Conservation (phyloP, 768 basidiomycete genomes). For the Leccinum variicolor region DNA sequence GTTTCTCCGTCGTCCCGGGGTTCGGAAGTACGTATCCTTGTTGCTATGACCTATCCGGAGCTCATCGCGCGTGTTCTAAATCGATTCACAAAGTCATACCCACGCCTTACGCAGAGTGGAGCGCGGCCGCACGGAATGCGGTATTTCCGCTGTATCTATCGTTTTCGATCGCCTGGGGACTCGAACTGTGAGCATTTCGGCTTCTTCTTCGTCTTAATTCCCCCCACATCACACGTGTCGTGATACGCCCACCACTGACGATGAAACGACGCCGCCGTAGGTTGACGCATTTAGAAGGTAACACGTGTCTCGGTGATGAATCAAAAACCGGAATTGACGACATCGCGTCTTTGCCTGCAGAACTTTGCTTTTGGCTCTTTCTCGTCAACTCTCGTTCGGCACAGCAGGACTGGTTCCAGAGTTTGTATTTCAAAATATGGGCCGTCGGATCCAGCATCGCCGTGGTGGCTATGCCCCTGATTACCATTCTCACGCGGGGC, state of each 20-base stretch:
- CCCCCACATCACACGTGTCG: background rate
- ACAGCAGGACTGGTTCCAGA: constrained; percentile 76
- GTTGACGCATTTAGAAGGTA: constrained; percentile 80
- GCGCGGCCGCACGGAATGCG: constrained; percentile 37
- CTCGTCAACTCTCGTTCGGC: constrained; percentile 61
- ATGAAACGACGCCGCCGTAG: constrained; percentile 33
- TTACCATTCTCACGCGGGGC: constrained; percentile 59
- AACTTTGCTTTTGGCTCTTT: constrained; percentile 87
- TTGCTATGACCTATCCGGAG: background rate
- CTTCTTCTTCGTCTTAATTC: background rate
- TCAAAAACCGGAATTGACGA: background rate
- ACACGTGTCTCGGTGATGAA: background rate
- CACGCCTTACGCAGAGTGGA: constrained; percentile 62
- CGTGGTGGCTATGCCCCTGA: constrained; percentile 63
- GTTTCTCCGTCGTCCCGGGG: constrained; percentile 46
- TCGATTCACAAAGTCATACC: constrained; percentile 44
- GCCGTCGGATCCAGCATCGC: constrained; percentile 58
- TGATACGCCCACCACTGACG: background rate
- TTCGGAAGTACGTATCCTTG: constrained; percentile 37
- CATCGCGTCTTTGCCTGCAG: constrained; percentile 33
- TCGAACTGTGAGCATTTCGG: constrained; percentile 65
- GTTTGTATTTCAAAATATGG: constrained; percentile 74
- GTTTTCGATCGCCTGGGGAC: constrained; percentile 64
- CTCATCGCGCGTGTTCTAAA: background rate
- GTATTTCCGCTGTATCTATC: constrained; percentile 65